phyloP scores from a whole-genome alignment of 1,139 yeast species.

The Eremothecium gossypii region DNA sequence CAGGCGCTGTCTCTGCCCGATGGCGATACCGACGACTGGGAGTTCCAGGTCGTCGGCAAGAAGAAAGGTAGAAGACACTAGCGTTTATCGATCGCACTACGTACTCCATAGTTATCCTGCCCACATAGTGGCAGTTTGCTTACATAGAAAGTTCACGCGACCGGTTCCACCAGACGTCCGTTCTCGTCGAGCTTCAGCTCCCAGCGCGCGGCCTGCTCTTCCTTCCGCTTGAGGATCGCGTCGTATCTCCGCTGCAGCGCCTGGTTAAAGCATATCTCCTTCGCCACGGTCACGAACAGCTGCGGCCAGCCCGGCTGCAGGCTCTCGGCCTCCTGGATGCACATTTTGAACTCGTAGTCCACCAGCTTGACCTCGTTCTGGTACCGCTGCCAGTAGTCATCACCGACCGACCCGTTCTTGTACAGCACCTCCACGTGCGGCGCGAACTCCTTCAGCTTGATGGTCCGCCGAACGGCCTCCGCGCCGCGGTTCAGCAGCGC shows the following conservation, averaged over 20 bases:
- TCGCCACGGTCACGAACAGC: conserved; percentile 66
- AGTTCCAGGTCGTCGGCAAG: conserved; percentile 59
- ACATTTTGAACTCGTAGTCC: conserved; percentile 69
- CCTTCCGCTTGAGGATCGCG: conserved; percentile 51
- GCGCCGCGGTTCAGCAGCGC: conserved; percentile 83
- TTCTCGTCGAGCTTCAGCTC: conserved; percentile 29
- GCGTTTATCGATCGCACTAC: no score
- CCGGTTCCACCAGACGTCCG: conserved; percentile 20
- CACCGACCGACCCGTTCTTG: conserved; percentile 86
- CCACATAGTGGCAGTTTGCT: no score
- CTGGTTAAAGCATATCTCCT: conserved; percentile 85
- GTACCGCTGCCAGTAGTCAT: conserved; percentile 73
- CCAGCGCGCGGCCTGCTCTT: conserved; percentile 45
- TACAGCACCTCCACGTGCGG: conserved; percentile 61
- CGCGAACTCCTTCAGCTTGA: conserved; percentile 58
- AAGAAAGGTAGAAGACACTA: conserved; percentile 42
- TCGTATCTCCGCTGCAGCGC: conserved; percentile 74
- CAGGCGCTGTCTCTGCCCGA: conserved; percentile 50
- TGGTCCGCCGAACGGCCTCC: conserved; percentile 81
- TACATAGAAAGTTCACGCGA: conserved; percentile 3
- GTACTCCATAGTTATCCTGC: no score
- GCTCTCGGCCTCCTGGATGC: conserved; percentile 67
- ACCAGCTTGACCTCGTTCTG: conserved; percentile 65
- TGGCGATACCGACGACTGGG: conserved; percentile 72
- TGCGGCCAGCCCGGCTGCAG: conserved; percentile 76